Percentiles rank a stretch among this genome's conserved stretches.
These are phyloP conservation scores for Uncinocarpus reesii DNA, from an alignment of 2,329 filamentous ascomycete species.

Conservation along the genomic window DNA sequence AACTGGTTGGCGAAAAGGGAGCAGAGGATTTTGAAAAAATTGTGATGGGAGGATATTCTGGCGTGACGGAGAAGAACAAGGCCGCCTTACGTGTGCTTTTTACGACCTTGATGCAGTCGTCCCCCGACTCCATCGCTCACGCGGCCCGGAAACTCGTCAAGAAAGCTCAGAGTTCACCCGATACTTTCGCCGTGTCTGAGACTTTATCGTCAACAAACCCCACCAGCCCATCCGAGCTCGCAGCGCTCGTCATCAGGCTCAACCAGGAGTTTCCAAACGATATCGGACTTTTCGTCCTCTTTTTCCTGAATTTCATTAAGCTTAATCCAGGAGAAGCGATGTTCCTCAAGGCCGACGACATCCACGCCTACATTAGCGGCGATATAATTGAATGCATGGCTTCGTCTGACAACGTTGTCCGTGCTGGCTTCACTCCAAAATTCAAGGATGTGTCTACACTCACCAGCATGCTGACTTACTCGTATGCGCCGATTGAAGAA, in stretches of 20 bases:
- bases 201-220: slow-evolving; percentile 29
- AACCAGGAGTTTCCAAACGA: slow-evolving; percentile 79
- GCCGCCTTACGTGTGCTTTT: slow-evolving; percentile 66
- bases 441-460: slow-evolving; percentile 93
- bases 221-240: slow-evolving; percentile 48
- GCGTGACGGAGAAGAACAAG: slow-evolving; percentile 56
- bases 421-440: slow-evolving; percentile 93
- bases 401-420: slow-evolving; percentile 94
- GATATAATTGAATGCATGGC: slow-evolving; percentile 99
- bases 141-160: slow-evolving; percentile 60
- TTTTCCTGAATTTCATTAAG: slow-evolving; percentile 93
- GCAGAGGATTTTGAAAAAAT: slow-evolving; percentile 47
- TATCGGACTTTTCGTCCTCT: slow-evolving; percentile 86
- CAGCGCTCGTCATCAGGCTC: slow-evolving; percentile 65
- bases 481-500: slow-evolving; percentile 83
- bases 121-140: slow-evolving; percentile 52
- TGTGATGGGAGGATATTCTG: slow-evolving; percentile 40
- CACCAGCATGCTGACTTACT: slow-evolving; percentile 86
- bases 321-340: slow-evolving; percentile 83
- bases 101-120: slow-evolving; percentile 67
- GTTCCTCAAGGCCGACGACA: slow-evolving; percentile 92
- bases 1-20: slow-evolving; percentile 48
- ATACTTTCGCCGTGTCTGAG: slow-evolving; percentile 56
- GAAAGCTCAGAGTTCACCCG: slow-evolving; percentile 57
- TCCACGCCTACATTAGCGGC: slow-evolving; percentile 68